phyloP scores from a whole-genome alignment of 2,329 filamentous ascomycete genomes.

The Neonectria punicea region DNA sequence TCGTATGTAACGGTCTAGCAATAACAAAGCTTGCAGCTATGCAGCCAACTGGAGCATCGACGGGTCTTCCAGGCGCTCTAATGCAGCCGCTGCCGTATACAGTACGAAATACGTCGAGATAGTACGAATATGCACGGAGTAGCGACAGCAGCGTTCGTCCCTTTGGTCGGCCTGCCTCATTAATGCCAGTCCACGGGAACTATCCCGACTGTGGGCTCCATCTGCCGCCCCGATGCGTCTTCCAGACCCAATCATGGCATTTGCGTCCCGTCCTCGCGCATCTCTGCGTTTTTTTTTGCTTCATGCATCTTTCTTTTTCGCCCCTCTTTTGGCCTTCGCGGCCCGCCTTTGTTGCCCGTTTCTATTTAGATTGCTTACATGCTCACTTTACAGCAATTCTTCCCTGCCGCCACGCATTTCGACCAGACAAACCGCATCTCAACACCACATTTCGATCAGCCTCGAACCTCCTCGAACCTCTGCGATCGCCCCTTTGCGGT shows the following conservation, averaged over 20 bases:
- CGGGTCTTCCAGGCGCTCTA: conserved; percentile 27
- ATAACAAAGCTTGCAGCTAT: conserved; percentile 20
- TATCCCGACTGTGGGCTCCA: conserved; percentile 23
- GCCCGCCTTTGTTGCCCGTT: conserved; percentile 19
- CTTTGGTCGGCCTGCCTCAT: conserved; percentile 1
- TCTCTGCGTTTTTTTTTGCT: conserved; percentile 20
- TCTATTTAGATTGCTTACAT: conserved; percentile 18
- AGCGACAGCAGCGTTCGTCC: conserved; percentile 1
- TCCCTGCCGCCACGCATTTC: conserved; percentile 26
- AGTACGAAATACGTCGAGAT: background rate
- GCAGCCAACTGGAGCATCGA: conserved; percentile 33
- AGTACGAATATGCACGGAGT: background rate
- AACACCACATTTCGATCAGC: conserved; percentile 19
- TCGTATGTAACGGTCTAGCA: background rate
- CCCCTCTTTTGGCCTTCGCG: conserved; percentile 24
- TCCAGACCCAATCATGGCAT: conserved; percentile 28
- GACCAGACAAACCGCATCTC: conserved; percentile 5
- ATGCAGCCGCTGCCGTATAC: conserved; percentile 9
- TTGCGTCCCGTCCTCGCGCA: conserved; percentile 35
- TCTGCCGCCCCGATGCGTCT: conserved; percentile 12
- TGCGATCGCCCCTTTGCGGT: background rate
- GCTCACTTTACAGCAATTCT: conserved; percentile 5
- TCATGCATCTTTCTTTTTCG: conserved; percentile 12
- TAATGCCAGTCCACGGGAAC: conserved; percentile 10
- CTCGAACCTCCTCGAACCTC: conserved; percentile 7